Evolutionary conservation across 305 asterid genomes (phyloP), one percentile per base, ranked within the genome.

Genomic region (Fraxinus dipetala): DNA sequence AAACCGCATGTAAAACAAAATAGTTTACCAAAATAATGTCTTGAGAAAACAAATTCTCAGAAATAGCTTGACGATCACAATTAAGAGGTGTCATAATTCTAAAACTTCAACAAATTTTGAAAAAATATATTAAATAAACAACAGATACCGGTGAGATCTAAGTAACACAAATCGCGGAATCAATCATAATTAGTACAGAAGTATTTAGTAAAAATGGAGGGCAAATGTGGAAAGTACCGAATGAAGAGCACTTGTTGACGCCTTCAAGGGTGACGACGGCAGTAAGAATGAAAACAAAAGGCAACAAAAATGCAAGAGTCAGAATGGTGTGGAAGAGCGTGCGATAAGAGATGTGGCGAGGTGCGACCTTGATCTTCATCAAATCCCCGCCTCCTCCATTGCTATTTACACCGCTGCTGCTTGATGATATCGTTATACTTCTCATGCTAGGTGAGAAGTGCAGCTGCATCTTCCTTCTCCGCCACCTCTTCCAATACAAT

Each of bases 201-300:
- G 70, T 38, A 76, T 73, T 16, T 5, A 72, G 80, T 40, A 45
- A 78, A 70, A 48, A 77, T 18, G 11, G 63, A 73, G 31, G 45
- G 65, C 20, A 72, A 70, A 83, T 82, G 79, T 63, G 61, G 73
- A 20, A 32, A 79, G 77, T 93, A 96, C 99, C 99, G 45, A 96
- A 81, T 28, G 99, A 91, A 81, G 98, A 93, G 92, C 99, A 94
- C 92, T 96, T 96, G 88, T 93, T 96, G 93, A 92, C 98, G 80
- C 99, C 98, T 92, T 96, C 99, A 45, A 96, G 98, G 84, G 99
- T 96, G 87, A 94, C 91, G 70, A 93, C 83, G 56, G 98, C 99
- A 69, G 98, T 96, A 76, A 96, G 91, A 86, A 96, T 94, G 91
- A 96, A 94, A 83, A 94, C 93, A 83, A 96, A 94, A 11, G 99